Conservation (phyloP, 2,329 filamentous ascomycete genomes). For the Fusarium virguliforme region DNA sequence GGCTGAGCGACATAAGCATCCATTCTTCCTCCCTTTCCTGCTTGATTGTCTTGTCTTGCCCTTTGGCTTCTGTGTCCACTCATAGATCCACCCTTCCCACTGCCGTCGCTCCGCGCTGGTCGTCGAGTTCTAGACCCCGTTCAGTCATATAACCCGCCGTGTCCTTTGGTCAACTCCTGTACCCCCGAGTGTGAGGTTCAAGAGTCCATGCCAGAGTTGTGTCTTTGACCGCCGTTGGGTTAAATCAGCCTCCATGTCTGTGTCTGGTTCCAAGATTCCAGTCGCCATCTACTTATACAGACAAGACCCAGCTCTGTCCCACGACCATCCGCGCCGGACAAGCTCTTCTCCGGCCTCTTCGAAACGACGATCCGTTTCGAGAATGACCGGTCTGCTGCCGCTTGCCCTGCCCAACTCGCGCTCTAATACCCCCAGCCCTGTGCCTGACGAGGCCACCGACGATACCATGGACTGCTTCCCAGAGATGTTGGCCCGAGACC, state of each 20-base stretch:
- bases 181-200: conserved; percentile 18
- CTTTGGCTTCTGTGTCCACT: conserved; percentile 24
- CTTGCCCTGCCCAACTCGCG: conserved; percentile 55
- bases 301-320: conserved; percentile 38
- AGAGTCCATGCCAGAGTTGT: conserved; percentile 30
- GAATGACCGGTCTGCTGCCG: conserved; percentile 59
- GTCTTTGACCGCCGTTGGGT: conserved; percentile 34
- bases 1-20: conserved; percentile 41
- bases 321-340: conserved; percentile 28
- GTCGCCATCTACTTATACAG: conserved; percentile 49
- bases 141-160: conserved; percentile 41
- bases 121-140: conserved; percentile 42
- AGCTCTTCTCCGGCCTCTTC: conserved; percentile 40
- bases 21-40: conserved; percentile 42
- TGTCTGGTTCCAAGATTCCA: conserved; percentile 40
- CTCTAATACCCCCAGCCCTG: conserved; percentile 45
- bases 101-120: conserved; percentile 27
- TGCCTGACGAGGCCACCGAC: conserved; percentile 49
- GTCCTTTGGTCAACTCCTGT: conserved; percentile 25
- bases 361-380: conserved; percentile 57
- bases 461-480: conserved; percentile 63
- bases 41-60: conserved; percentile 34
- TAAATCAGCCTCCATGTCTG: conserved; percentile 36
- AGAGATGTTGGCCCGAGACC: conserved; percentile 70
- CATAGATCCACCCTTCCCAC: conserved; percentile 38